Evolutionary conservation across 2,329 filamentous ascomycete genomes (phyloP), one percentile per base, ranked within the genome.

Genomic region (Pestalotiopsis sp.): DNA sequence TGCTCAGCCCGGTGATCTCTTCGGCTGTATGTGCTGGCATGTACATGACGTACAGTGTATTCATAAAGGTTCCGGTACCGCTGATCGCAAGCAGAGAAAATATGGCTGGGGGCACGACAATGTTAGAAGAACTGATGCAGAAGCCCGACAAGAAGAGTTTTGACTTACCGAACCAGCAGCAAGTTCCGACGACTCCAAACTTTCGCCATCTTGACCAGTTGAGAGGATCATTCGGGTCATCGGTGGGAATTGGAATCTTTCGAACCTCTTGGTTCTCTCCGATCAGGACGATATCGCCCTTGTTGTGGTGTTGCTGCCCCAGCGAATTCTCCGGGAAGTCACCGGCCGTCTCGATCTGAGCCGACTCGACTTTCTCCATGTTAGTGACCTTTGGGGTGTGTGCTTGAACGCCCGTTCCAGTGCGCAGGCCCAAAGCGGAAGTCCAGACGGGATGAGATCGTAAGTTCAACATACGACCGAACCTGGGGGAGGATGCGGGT

Each of bases 101-200:
- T 7, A 66, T 68, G 17, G 67, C 67, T 70, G 38, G 17, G 45
- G 36, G 58, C 45, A 11, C 31, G 31, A 39, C 11, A n/a, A 31
- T 11, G 13, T 52, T 52, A 52, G 45, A 23, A 49, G 4, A 49
- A n/a, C 11, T 38, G 20, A 45, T 58, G 20, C 56, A 59, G 39
- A 58, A 31, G 23, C 2, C n/a, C 13, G 17, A 45, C 17, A 49
- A 20, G 14, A 4, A 36, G 7, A 36, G 3, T 56, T 17, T 13
- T 13, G 5, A 38, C 68, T 71, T 39, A 70, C 68, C 75, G 66
- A 77, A 79, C 75, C 76, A 78, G 66, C 77, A 78, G 66, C 75
- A 77, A 57, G 72, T 69, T 14, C 71, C 57, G 1, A 74, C 66
- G 12, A 75, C 67, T 52, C 65, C 70, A 5, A 70, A 67, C 60